These are phyloP conservation scores for Lachancea thermotolerans DNA, from an alignment of 805 yeast genomes.

Conservation along the genomic window DNA sequence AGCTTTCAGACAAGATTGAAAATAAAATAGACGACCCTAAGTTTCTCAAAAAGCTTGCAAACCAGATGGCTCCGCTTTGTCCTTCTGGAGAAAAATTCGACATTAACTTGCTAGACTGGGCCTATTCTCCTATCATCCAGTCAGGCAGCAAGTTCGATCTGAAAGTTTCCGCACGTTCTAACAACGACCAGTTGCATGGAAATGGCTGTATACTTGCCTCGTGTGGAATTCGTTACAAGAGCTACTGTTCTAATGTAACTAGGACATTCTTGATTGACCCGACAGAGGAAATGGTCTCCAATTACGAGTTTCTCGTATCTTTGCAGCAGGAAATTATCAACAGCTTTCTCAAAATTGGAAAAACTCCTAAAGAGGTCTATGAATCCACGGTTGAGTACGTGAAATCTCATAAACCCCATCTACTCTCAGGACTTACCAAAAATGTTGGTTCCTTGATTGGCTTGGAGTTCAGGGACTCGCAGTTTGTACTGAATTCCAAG, in stretches of 20 bases:
- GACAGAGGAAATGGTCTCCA: conserved; percentile 64
- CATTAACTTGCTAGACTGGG: conserved; percentile 78
- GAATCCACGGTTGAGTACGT: conserved; percentile 54
- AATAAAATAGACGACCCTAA: conserved; percentile 73
- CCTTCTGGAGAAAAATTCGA: conserved; percentile 60
- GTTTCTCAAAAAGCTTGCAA: conserved; percentile 52
- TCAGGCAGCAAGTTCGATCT: conserved; percentile 82
- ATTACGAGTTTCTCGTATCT: conserved; percentile 68
- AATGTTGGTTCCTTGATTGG: conserved; percentile 88
- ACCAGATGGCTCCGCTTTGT: conserved; percentile 33
- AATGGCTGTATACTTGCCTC: conserved; percentile 78
- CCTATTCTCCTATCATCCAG: conserved; percentile 84
- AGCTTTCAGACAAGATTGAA: conserved; percentile 70
- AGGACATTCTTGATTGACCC: conserved; percentile 91
- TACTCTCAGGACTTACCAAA: conserved; percentile 59
- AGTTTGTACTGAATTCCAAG: conserved; percentile 64
- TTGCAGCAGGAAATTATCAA: conserved; percentile 60
- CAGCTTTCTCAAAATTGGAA: conserved; percentile 58
- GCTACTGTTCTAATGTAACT: conserved; percentile 81
- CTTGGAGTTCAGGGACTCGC: conserved; percentile 78
- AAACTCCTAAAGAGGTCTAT: conserved; percentile 60
- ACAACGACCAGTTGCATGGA: conserved; percentile 54
- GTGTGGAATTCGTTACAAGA: conserved; percentile 78
- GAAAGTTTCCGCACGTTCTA: conserved; percentile 75
- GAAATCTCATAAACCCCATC: conserved; percentile 55